A percentile compares a stretch with the other conserved stretches of the same genome.
These are phyloP conservation scores for Debaryomyces maramus DNA, from an alignment of 805 yeast genomes.

Conservation along the genomic window DNA sequence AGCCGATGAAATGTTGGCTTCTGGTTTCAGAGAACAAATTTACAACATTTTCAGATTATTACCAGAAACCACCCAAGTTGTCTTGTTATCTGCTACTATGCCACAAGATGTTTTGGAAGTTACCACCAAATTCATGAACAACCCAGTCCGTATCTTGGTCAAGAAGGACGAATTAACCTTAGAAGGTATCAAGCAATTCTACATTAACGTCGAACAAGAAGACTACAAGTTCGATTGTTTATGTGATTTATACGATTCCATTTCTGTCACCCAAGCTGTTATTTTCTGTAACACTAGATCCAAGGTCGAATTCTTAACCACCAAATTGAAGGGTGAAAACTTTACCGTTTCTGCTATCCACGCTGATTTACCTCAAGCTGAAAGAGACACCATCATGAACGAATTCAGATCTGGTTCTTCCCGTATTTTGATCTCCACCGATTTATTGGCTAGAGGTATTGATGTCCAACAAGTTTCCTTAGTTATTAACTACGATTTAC, in stretches of 20 bases:
- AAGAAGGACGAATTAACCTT: conserved; percentile 93
- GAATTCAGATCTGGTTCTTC: conserved; percentile 95
- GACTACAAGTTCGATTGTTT: conserved; percentile 93
- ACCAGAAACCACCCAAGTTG: conserved; percentile 90
- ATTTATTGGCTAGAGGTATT: conserved; percentile 96
- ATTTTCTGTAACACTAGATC: conserved; percentile 95
- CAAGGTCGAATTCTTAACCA: conserved; percentile 87
- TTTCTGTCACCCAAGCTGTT: conserved; percentile 95
- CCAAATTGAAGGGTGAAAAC: conserved; percentile 70
- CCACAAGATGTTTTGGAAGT: conserved; percentile 89
- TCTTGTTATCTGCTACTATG: conserved; percentile 91
- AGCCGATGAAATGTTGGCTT: conserved; percentile 94
- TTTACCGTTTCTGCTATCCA: conserved; percentile 95
- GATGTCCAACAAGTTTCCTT: conserved; percentile 97
- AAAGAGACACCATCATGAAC: conserved; percentile 91
- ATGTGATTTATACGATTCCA: conserved; percentile 91
- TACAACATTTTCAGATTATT: conserved; percentile 88
- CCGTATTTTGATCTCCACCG: conserved; percentile 89
- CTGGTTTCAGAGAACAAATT: conserved; percentile 94
- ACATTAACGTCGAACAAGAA: conserved; percentile 87
- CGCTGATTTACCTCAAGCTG: conserved; percentile 91
- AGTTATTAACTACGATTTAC: conserved; percentile 92
- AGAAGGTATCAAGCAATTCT: conserved; percentile 94
- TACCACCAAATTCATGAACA: conserved; percentile 89
- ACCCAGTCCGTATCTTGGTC: conserved; percentile 91